Base-by-base conservation (phyloP, 176 grass and related monocot genomes). In the Elymus sibiricus region DNA sequence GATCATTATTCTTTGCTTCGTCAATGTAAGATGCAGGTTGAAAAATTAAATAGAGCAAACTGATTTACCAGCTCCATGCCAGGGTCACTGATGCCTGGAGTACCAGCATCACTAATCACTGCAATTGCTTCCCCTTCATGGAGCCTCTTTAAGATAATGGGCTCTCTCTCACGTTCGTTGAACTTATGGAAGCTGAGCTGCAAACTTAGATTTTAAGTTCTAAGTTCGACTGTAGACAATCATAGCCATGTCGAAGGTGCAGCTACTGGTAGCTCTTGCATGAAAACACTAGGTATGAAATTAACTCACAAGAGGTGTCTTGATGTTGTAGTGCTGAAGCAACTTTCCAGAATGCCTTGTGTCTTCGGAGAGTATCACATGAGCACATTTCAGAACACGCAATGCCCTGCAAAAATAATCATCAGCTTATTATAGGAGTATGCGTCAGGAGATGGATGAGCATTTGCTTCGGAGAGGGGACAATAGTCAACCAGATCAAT, bases 151-250 rank as follows among this genome's bases (percentile, higher is more conserved):
- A 98, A 69, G 63, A 98, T 92, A 64, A 76, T 92, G 60, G 90
- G 89, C 87, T 95, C 93, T 88, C 96, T 89, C 76, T 92, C 88
- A 62, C 86, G 88, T 87, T 98, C 96, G 68, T 98, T 98, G 70
- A 98, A 98, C 44, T 98, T 98, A 65, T 98, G 96, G 84, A 94
- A 98, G 66, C 93, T 98, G 82, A 92, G 78, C 93, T 98, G 86
- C 62, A 90, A 85, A 32, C 27, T 24, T 91, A 82, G 44, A 86
- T 27, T 60, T 89, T 66, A 79, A 74, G 6, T 64, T 64, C 60
- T 60, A 86, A 67, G 38, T 66, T 64, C 17, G 69, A 83, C 38
- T 3, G 34, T 40, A 40, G 31, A 64, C 56, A 81, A 64, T 69
- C 42, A 35, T 4, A 46, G 63, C 37, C 66, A 17, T 27, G 7